These are phyloP conservation scores for Sporobolomyces roseus DNA, from an alignment of 768 basidiomycete genomes.

Conservation along the genomic window DNA sequence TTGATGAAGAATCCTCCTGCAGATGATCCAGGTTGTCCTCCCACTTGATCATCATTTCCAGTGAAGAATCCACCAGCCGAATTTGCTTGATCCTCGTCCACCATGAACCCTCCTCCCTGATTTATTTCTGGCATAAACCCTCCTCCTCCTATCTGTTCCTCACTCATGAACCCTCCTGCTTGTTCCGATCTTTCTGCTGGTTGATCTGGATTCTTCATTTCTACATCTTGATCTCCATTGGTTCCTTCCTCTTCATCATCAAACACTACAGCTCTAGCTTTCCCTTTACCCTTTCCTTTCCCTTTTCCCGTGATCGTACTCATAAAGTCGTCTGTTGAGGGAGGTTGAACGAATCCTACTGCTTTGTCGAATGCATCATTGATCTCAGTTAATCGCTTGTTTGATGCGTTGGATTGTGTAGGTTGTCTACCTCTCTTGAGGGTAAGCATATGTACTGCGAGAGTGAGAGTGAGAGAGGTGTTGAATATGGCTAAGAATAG, in stretches of 20 bases:
- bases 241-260: conserved; percentile 34
- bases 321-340: neutral
- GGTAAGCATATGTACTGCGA: too few species aligned
- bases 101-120: neutral
- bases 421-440: too few species aligned
- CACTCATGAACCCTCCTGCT: too few species aligned
- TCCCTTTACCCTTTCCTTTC: conserved; percentile 12
- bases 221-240: neutral
- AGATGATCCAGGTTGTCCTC: too few species aligned
- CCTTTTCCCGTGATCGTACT: neutral
- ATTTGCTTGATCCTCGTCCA: too few species aligned
- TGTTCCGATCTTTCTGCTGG: neutral
- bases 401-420: too few species aligned
- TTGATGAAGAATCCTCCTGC: too few species aligned
- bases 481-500: too few species aligned
- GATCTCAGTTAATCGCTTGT: conserved; percentile 19
- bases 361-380: conserved; percentile 40
- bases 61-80: too few species aligned
- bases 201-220: neutral
- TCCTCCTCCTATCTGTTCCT: neutral
- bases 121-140: neutral
- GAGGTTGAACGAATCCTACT: neutral
- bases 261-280: conserved; percentile 15
- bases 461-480: too few species aligned
- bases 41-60: too few species aligned